phyloP scores from a whole-genome alignment of 2,329 filamentous ascomycete species.

The Colletotrichum cuscutae region DNA sequence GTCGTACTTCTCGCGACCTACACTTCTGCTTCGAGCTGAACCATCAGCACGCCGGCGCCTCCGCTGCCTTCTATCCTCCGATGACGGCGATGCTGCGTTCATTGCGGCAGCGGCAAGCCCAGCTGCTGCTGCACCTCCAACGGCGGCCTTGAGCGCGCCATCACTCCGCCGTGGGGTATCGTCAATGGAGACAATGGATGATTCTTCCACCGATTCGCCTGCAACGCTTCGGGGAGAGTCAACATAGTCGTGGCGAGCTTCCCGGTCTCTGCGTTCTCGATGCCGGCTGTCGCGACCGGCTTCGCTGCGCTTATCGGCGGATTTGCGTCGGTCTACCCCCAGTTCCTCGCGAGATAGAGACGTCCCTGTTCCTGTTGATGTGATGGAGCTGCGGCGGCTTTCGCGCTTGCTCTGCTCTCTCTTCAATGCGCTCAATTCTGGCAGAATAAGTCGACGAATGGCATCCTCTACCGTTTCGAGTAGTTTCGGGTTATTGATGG shows the following conservation, averaged over 20 bases:
- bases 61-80: slow-evolving; percentile 62
- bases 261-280: slow-evolving; percentile 51
- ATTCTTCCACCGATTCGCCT: slow-evolving; percentile 57
- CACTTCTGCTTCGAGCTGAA: slow-evolving; percentile 54
- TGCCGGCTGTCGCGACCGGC: slow-evolving; percentile 61
- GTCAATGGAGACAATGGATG: slow-evolving; percentile 49
- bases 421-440: slow-evolving; percentile 91
- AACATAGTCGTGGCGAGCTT: slow-evolving; percentile 65
- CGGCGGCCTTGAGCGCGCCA: slow-evolving; percentile 56
- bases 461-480: slow-evolving; percentile 94
- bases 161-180: slow-evolving; percentile 56
- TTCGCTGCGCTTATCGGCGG: slow-evolving; percentile 65
- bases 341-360: slow-evolving; percentile 65
- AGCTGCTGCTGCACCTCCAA: slow-evolving; percentile 55
- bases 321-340: slow-evolving; percentile 70
- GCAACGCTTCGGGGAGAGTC: slow-evolving; percentile 60
- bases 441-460: slow-evolving; percentile 87
- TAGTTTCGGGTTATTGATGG: slow-evolving; percentile 91
- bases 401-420: slow-evolving; percentile 85
- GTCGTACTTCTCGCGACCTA: slow-evolving; percentile 55
- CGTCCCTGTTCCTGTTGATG: slow-evolving; percentile 60
- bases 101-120: slow-evolving; percentile 48
- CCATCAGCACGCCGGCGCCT: slow-evolving; percentile 63
- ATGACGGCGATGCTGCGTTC: slow-evolving; percentile 53
- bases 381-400: slow-evolving; percentile 73